phyloP scores from a whole-genome alignment of 2,329 filamentous ascomycete genomes.

The Ophioceras dolichostomum region DNA sequence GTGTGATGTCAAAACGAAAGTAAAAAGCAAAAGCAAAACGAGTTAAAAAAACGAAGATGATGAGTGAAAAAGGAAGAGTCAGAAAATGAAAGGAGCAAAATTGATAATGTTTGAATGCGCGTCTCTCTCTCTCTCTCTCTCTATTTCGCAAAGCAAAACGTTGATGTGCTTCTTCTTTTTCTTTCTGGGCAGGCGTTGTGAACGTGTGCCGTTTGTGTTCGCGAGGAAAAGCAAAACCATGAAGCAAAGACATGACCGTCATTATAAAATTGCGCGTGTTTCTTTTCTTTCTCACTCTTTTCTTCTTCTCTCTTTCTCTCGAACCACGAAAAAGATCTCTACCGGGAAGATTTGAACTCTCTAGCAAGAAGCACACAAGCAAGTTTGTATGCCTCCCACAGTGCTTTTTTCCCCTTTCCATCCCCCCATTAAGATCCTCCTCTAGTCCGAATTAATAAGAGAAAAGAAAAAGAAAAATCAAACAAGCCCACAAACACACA shows the following conservation, averaged over 20 bases:
- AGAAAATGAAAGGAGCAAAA: constrained; percentile 1
- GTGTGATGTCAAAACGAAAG: constrained; percentile 10
- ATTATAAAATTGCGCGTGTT: too few species aligned
- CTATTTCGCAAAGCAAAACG: constrained; percentile 12
- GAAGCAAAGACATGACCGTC: constrained; percentile 23
- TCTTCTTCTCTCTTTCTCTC: too few species aligned
- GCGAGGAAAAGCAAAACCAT: too few species aligned
- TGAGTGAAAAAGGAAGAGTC: constrained; percentile 2
- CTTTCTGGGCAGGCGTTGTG: neutral
- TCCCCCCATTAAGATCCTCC: too few species aligned
- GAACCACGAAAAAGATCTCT: too few species aligned
- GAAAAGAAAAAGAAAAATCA: constrained; percentile 12
- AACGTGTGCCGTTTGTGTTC: constrained; percentile 16
- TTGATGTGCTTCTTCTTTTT: constrained; percentile 13
- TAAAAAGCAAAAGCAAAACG: constrained; percentile 10
- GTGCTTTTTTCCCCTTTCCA: too few species aligned
- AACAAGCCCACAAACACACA: neutral
- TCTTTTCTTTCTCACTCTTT: too few species aligned
- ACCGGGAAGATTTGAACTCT: too few species aligned
- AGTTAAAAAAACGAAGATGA: constrained; percentile 1
- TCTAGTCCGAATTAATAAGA: too few species aligned
- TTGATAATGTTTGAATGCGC: constrained; percentile 2
- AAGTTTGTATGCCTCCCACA: too few species aligned
- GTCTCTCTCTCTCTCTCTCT: too few species aligned
- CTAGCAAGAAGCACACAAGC: too few species aligned